Evolutionary conservation across 345 rosid species (phyloP).

Genomic region (Pistacia vera): DNA sequence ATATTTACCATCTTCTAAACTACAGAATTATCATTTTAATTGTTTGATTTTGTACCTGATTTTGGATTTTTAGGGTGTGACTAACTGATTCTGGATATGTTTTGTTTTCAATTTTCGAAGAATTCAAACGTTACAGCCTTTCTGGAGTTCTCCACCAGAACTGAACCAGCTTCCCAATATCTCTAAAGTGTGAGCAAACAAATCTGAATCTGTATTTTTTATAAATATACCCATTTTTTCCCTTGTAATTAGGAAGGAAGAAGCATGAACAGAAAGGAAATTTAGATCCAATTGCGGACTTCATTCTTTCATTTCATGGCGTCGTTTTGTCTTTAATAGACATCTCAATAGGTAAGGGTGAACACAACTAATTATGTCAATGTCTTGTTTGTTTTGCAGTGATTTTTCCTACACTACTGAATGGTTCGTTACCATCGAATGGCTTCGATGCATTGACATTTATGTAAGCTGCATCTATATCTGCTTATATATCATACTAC

Average conservation of each 20-base stretch:
- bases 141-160: constrained; percentile 73
- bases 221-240: too few relatives aligned
- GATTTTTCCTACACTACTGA: constrained; percentile 55
- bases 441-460: constrained; percentile 48
- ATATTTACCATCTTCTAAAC: too few relatives aligned
- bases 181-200: background rate
- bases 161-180: constrained; percentile 18
- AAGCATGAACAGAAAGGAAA: too few relatives aligned
- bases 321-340: too few relatives aligned
- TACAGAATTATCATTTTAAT: background rate
- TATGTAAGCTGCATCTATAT: constrained; percentile 38
- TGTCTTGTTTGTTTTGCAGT: constrained; percentile 38
- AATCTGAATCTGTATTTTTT: background rate
- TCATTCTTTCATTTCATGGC: too few relatives aligned
- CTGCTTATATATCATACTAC: background rate
- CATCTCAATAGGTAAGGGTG: too few relatives aligned
- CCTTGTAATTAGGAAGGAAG: too few relatives aligned
- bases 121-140: constrained; percentile 52
- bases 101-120: constrained; percentile 32
- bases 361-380: background rate
- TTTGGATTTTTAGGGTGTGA: background rate
- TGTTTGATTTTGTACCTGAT: background rate
- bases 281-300: too few relatives aligned
- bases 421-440: constrained; percentile 60
- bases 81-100: background rate